phyloP scores from a whole-genome alignment of 805 yeast genomes.

The Wickerhamomyces chambardii region DNA sequence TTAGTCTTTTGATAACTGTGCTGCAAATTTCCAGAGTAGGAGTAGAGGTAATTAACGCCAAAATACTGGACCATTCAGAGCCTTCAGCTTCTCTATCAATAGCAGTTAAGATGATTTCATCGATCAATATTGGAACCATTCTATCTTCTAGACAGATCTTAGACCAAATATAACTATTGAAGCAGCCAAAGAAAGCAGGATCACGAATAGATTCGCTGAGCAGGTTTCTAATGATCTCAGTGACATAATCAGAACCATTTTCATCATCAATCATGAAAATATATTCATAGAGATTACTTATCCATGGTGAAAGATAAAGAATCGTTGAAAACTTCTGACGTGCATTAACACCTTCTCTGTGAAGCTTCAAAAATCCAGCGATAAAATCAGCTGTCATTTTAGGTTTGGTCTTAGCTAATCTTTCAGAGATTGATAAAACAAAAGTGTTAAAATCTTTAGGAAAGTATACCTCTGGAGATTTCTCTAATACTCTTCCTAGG shows the following conservation, averaged over 20 bases:
- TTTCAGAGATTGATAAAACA: conserved; percentile 44
- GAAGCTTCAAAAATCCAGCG: conserved; percentile 40
- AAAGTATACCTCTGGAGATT: conserved; percentile 51
- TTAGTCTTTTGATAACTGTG: conserved; percentile 46
- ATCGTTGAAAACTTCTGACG: conserved; percentile 19
- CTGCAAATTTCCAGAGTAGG: conserved; percentile 74
- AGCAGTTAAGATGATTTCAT: conserved; percentile 67
- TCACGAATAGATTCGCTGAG: conserved; percentile 48
- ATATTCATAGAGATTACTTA: conserved; percentile 49
- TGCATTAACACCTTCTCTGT: conserved; percentile 27
- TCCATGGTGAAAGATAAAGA: conserved; percentile 64
- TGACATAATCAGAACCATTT: conserved; percentile 51
- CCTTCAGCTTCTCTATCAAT: conserved; percentile 75
- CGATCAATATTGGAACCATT: conserved; percentile 48
- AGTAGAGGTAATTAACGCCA: conserved; percentile 49
- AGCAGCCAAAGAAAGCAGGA: conserved; percentile 36
- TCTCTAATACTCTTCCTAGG: conserved; percentile 46
- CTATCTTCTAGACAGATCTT: conserved; percentile 53
- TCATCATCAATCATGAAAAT: conserved; percentile 47
- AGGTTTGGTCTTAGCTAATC: conserved; percentile 50
- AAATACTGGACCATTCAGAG: conserved; percentile 53
- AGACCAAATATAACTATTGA: conserved; percentile 61
- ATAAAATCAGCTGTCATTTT: conserved; percentile 50
- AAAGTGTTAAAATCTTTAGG: conserved; percentile 62
- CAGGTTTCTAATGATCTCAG: conserved; percentile 52